phyloP scores from a whole-genome alignment of 2,329 filamentous ascomycete genomes.

The Exophiala calicioides region DNA sequence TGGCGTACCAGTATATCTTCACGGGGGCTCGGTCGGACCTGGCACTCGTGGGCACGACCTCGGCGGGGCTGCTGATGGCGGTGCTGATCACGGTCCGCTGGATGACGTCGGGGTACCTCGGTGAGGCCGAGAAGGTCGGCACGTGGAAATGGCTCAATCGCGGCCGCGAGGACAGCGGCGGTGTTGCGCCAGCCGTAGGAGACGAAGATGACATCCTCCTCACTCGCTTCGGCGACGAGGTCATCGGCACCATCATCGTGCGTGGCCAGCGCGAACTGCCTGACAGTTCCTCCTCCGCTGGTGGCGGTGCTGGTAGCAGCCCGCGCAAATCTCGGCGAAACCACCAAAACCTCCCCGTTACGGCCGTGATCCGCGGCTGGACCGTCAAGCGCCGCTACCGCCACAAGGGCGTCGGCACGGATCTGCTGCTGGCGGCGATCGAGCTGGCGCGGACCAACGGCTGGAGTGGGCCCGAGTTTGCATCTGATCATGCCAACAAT shows the following conservation, averaged over 20 bases:
- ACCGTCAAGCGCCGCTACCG: slow-evolving; percentile 72
- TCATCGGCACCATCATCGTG: slow-evolving; percentile 72
- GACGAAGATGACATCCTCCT: slow-evolving; percentile 63
- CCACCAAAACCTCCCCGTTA: slow-evolving; percentile 17
- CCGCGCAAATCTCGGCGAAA: slow-evolving; percentile 25
- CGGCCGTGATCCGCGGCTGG: slow-evolving; percentile 69
- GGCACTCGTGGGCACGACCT: slow-evolving; percentile 59
- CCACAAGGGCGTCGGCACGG: slow-evolving; percentile 68
- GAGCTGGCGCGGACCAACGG: slow-evolving; percentile 66
- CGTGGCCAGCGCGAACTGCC: slow-evolving; percentile 31
- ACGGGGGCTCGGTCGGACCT: slow-evolving; percentile 48
- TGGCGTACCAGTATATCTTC: slow-evolving; percentile 45
- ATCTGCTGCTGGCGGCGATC: slow-evolving; percentile 72
- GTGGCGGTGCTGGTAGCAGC: slow-evolving; percentile 6
- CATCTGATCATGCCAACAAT: slow-evolving; percentile 75
- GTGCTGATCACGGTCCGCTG: slow-evolving; percentile 64
- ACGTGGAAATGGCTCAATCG: slow-evolving; percentile 63
- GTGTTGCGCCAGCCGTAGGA: slow-evolving; percentile 36
- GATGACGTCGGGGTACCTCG: slow-evolving; percentile 62
- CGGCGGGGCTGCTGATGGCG: slow-evolving; percentile 63
- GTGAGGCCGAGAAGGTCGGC: slow-evolving; percentile 59
- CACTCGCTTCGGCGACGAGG: slow-evolving; percentile 65
- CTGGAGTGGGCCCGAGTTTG: slow-evolving; percentile 71
- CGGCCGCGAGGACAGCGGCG: slow-evolving; percentile 36
- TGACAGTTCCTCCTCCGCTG: slow-evolving; percentile 2